These are phyloP conservation scores for Boletus edulis DNA, from an alignment of 768 basidiomycete genomes.

Conservation along the genomic window DNA sequence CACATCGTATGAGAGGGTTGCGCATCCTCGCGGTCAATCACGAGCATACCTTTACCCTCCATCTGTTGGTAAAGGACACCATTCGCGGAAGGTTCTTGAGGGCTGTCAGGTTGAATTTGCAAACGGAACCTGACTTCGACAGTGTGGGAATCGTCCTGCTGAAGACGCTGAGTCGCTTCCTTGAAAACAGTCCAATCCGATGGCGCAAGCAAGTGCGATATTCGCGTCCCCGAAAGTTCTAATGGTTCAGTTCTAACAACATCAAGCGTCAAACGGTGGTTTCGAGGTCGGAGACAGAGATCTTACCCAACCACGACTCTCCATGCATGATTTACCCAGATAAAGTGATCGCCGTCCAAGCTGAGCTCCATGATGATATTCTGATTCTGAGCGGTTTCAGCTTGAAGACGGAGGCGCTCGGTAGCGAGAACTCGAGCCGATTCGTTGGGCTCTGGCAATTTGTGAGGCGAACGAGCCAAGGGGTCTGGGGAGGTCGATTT, in stretches of 20 bases:
- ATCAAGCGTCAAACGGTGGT: conserved; percentile 12
- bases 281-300: background rate
- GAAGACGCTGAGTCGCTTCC: conserved; percentile 80
- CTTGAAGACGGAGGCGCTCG: conserved; percentile 84
- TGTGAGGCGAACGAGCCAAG: conserved; percentile 37
- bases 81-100: conserved; percentile 52
- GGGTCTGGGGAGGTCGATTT: conserved; percentile 38
- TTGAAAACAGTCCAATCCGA: conserved; percentile 81
- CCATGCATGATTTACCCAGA: conserved; percentile 98
- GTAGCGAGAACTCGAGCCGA: conserved; percentile 84
- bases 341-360: conserved; percentile 90
- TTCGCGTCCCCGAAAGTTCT: conserved; percentile 70
- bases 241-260: conserved; percentile 73
- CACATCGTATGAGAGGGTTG: conserved; percentile 96
- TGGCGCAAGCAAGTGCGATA: conserved; percentile 78
- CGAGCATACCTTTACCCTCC: conserved; percentile 99
- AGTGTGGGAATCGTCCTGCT: conserved; percentile 91
- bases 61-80: conserved; percentile 72
- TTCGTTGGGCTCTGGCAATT: conserved; percentile 58
- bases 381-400: conserved; percentile 92
- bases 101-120: conserved; percentile 61
- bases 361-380: conserved; percentile 95
- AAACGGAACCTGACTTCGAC: conserved; percentile 90
- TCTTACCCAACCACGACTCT: conserved; percentile 84
- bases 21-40: conserved; percentile 88